Base-by-base conservation (phyloP, 2,329 filamentous ascomycete genomes). In the Pestalotiopsis fici region DNA sequence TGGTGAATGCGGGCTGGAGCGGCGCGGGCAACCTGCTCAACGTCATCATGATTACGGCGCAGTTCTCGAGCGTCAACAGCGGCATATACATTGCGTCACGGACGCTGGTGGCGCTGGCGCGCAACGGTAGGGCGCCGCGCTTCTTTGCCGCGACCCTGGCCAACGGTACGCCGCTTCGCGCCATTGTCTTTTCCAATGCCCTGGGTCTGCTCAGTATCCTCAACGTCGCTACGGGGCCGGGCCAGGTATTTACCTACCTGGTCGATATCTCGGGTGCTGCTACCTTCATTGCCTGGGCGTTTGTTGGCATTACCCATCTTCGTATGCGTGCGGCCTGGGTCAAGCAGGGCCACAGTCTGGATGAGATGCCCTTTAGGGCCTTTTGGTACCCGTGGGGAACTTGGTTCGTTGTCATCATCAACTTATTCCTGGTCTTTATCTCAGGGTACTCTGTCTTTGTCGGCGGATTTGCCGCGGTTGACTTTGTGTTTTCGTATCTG, bases 31-130 rank as follows among this genome's bases (percentile, higher is more conserved):
- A 76, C 50, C 65, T 79, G 7, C 73, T 79, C 1, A 80, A 80
- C 54, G 72, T 78, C 25, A 74, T 78, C 2, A 79, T 78, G 27
- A 73, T 78, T 63, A 78, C 76, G 7, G 74, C 78, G 4, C 76
- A 78, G 43, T 69, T 79, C 23, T 79, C 76, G 15, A 77, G 75
- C 2, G 75, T 77, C 47, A 77, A 78, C n/a, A 75, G 72, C 39
- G 75, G 74, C 28, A 76, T 78, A 27, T 85, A 82, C 72, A 81
- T 80, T 59, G 84, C 74, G 64, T 83, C 75, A 54, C 66, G 78
- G 43, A 75, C 73, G 35, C 70, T 77, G 1, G 72, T 75, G 0
- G 73, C 75, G 1, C 71, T 76, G 2, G 75, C 75, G 3, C 65
- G 66, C 3, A 71, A 71, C 25, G 70, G 74, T 3, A 73, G 75